These are phyloP conservation scores for Boletus subparvulus DNA, from an alignment of 768 basidiomycete genomes.

Conservation along the genomic window DNA sequence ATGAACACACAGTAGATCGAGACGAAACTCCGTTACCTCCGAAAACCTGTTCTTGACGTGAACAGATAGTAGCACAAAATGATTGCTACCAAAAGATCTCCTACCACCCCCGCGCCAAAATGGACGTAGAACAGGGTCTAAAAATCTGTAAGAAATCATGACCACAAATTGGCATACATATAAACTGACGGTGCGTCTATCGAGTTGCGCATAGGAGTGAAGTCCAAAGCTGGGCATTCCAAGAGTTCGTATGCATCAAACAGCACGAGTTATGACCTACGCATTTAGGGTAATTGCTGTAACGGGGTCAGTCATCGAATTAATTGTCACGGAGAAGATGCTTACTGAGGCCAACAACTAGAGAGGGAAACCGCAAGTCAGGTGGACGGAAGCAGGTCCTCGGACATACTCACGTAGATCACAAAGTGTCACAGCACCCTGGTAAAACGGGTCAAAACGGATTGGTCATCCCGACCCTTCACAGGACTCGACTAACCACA, in stretches of 20 bases:
- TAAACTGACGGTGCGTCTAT: constrained; percentile 39
- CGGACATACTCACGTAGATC: constrained; percentile 43
- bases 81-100: constrained; percentile 52
- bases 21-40: constrained; percentile 32
- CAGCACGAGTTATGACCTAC: constrained; percentile 31
- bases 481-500: constrained; percentile 40
- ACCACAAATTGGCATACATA: neutral
- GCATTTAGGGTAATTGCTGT: constrained; percentile 52
- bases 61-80: constrained; percentile 49
- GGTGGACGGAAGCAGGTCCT: neutral
- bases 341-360: constrained; percentile 16
- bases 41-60: constrained; percentile 49
- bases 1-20: neutral
- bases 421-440: constrained; percentile 37
- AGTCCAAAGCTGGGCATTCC: constrained; percentile 37
- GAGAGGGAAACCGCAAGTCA: neutral
- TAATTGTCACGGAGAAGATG: neutral
- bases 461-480: neutral
- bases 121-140: constrained; percentile 52
- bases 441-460: constrained; percentile 10
- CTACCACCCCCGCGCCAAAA: constrained; percentile 48
- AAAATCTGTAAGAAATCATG: neutral
- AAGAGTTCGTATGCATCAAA: neutral
- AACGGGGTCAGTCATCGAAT: neutral
- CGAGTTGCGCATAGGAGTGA: constrained; percentile 36